phyloP scores from a whole-genome alignment of 2,329 filamentous ascomycete species.

The Aspergillus niger region DNA sequence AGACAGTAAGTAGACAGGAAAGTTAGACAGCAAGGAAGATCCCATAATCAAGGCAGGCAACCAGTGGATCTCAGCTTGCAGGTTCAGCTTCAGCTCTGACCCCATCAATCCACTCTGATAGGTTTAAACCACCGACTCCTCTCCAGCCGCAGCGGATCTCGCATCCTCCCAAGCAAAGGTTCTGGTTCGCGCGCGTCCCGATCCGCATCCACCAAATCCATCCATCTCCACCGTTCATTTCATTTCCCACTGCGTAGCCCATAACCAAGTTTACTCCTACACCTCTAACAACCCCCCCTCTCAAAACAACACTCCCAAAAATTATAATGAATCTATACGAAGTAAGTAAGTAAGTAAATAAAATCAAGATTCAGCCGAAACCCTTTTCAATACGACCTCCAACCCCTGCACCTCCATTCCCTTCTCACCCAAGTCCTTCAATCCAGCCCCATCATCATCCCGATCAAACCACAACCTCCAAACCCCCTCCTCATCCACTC shows the following conservation, averaged over 20 bases:
- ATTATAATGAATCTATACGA: too few relatives aligned
- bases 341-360: too few relatives aligned
- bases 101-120: too few relatives aligned
- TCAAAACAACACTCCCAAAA: too few relatives aligned
- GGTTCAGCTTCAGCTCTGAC: too few relatives aligned
- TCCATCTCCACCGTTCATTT: neutral
- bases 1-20: too few relatives aligned
- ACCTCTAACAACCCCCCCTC: too few relatives aligned
- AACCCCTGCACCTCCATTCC: constrained; percentile 20
- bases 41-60: too few relatives aligned
- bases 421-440: constrained; percentile 7
- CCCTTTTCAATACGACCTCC: constrained; percentile 26
- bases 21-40: too few relatives aligned
- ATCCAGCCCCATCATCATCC: constrained; percentile 27
- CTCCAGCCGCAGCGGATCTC: neutral
- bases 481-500: constrained; percentile 21
- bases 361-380: constrained; percentile 20
- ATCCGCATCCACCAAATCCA: neutral
- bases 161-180: too few relatives aligned
- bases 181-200: constrained; percentile 3
- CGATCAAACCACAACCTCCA: constrained; percentile 31
- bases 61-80: too few relatives aligned
- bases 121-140: neutral
- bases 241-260: neutral
- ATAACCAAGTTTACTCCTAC: too few relatives aligned